Conservation (phyloP, 2,329 filamentous ascomycete species). For the Curvularia sp. region DNA sequence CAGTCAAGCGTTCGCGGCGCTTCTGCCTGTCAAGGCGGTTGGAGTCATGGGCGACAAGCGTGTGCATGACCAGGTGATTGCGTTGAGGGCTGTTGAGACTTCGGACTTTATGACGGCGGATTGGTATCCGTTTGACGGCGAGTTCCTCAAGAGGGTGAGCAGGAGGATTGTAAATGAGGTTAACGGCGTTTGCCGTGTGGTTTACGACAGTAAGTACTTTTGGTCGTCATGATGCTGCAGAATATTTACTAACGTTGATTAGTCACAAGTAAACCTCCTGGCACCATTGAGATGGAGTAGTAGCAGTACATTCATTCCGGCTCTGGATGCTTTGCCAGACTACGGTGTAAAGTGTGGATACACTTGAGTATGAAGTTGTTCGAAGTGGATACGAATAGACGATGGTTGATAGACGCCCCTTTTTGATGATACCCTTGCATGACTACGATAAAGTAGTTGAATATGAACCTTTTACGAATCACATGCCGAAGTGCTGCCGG, state of each 20-base stretch:
- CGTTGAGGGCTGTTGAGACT: slow-evolving; percentile 67
- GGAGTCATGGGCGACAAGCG: slow-evolving; percentile 75
- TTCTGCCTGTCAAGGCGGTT: slow-evolving; percentile 70
- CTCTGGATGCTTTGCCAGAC: not conserved
- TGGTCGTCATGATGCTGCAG: not conserved
- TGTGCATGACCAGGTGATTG: slow-evolving; percentile 68
- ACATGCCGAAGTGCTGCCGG: slow-evolving; percentile 34
- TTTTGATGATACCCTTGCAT: slow-evolving; percentile 39
- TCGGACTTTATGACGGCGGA: slow-evolving; percentile 79
- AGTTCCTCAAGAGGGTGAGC: slow-evolving; percentile 70
- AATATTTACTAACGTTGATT: slow-evolving; percentile 28
- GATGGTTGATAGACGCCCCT: slow-evolving; percentile 28
- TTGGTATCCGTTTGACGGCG: slow-evolving; percentile 69
- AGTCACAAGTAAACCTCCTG: slow-evolving; percentile 71
- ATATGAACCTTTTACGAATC: slow-evolving; percentile 15
- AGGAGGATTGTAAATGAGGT: slow-evolving; percentile 78
- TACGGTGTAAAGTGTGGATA: not conserved
- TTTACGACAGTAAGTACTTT: slow-evolving; percentile 68
- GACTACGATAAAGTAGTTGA: slow-evolving; percentile 18
- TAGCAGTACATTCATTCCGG: not conserved
- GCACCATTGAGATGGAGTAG: slow-evolving; percentile 79
- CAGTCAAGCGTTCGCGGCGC: slow-evolving; percentile 73
- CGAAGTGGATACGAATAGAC: slow-evolving; percentile 20
- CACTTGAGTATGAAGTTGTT: not conserved
- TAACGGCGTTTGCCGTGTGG: slow-evolving; percentile 72